These are phyloP conservation scores for Cyphellophora attinorum DNA, from an alignment of 2,329 filamentous ascomycete genomes.

Conservation along the genomic window DNA sequence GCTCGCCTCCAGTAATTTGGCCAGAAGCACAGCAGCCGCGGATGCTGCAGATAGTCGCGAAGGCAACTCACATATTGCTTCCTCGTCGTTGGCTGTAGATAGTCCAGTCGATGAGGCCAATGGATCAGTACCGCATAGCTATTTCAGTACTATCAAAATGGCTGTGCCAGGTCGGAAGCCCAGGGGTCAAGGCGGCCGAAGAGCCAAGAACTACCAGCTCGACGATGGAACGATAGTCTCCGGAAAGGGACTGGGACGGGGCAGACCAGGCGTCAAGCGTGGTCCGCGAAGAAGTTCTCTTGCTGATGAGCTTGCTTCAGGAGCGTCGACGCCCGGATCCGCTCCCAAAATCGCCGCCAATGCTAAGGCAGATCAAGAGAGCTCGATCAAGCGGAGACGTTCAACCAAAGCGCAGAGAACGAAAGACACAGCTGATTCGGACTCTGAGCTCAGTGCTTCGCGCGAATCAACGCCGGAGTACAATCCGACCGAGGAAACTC, in stretches of 20 bases:
- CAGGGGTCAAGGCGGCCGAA: background rate
- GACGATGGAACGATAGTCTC: slow-evolving; percentile 15
- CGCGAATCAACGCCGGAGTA: slow-evolving; percentile 35
- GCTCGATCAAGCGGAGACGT: slow-evolving; percentile 11
- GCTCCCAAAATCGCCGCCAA: slow-evolving; percentile 3
- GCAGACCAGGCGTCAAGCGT: slow-evolving; percentile 19
- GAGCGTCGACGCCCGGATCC: background rate
- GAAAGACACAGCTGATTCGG: background rate
- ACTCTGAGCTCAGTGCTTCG: slow-evolving; percentile 22
- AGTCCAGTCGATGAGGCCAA: background rate
- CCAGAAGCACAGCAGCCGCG: too few species aligned
- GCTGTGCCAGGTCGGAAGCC: background rate
- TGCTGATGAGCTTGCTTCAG: background rate
- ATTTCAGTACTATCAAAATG: background rate
- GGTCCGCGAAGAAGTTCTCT: slow-evolving; percentile 17
- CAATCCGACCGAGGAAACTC: slow-evolving; percentile 52
- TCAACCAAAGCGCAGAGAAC: slow-evolving; percentile 5
- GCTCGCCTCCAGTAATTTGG: too few species aligned
- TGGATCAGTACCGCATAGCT: background rate
- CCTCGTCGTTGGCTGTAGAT: too few species aligned
- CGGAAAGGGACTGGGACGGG: slow-evolving; percentile 19
- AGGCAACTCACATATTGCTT: too few species aligned
- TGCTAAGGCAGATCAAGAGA: background rate
- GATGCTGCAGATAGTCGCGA: too few species aligned
- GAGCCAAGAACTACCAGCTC: slow-evolving; percentile 15